Base-by-base conservation (phyloP, 768 basidiomycete genomes). In the Podaxis rugospora region DNA sequence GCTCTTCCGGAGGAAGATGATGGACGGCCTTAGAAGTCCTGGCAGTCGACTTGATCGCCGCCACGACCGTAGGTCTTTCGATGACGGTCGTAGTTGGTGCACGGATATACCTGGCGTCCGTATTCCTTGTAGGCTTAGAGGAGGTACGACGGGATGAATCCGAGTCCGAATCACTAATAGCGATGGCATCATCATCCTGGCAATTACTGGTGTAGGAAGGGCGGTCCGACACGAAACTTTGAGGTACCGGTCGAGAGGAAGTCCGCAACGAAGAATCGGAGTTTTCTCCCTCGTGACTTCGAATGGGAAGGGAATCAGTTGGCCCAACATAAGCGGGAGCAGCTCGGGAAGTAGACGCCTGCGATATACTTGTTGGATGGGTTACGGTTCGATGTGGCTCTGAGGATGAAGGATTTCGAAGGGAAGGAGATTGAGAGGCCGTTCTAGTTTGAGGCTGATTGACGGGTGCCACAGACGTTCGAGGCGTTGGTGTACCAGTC, bases 1-100 rank as follows among this genome's bases (percentile, higher is more conserved):
- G 51, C 27, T 60, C 52, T 47, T 54, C 59, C 18, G 23, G 52
- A 46, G 49, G 44, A n/a, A 36, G 52, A 27, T 37, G 59, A 16
- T 18, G 42, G 42, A 18, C 28, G 16, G 25, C 10, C 21, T 28
- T 61, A n/a, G 59, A 50, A 11, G 28, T 32, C 14, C n/a, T 13
- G 4, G 28, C 5, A 5, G 28, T 46, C 13, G 59, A 52, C 25
- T 60, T 53, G 28, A 53, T 44, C 13, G 42, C 59, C 46, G 32
- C 55, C 18, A 11, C 21, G 14, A 16, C 4, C 21, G 40, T 18
- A 13, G 18, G 18, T 6, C 14, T 35, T 42, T 28, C 25, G 18
- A 11, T 36, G 11, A 25, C 35, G 5, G 40, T 25, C n/a, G 46
- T 6, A 10, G 21, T 37, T 35, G 35, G 36, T 37, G n/a, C 27